Base-by-base conservation (phyloP, 2,329 filamentous ascomycete species). In the Fusarium ramigenum region DNA sequence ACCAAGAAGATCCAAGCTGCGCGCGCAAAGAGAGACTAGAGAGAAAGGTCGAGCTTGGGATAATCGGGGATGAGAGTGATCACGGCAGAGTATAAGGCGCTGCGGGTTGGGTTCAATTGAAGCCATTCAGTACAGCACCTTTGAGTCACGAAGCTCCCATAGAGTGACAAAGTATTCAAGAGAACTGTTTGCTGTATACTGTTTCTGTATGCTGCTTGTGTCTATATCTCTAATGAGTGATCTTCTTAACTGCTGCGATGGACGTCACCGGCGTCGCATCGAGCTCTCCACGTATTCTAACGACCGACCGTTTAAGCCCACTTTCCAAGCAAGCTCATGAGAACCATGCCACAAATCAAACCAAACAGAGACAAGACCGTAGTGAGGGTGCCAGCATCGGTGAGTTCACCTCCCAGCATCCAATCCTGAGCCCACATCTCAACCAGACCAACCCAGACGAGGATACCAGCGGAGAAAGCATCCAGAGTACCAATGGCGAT, bases 381-480 rank as follows among this genome's bases (percentile, higher is more conserved):
- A 63, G 85, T 87, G 0, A 84, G 25, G 4, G 85, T 40, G 1
- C 85, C 79, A 0, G 90, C 86, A 54, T 87, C 80, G 9, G 86
- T 80, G 79, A 93, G 80, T 75, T 92, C 89, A 18, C 81, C 80
- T 30, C 87, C 88, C 4, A 85, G 83, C 75, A 89, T 87, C 93
- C 93, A 95, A 78, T 95, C 93, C 40, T 88, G 84, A 5, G 91
- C 91, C 89, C 91, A 91, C 92, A 95, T 94, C 83, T 95, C 93
- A 0, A 94, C 92, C 2, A 94, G 82, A 2, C 92, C 92, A 5
- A 94, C 92, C 92, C 93, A 95, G 14, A 93, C 83, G 28, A 95
- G 84, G 47, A 96, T 93, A 36, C 93, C 93, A 0, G 93, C 92
- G 1, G 90, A 93, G 12, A 95, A 78, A 3, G 93, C 91, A 79